These are phyloP conservation scores for Erythrophleum fordii DNA, from an alignment of 306 rosid species.

Conservation along the genomic window DNA sequence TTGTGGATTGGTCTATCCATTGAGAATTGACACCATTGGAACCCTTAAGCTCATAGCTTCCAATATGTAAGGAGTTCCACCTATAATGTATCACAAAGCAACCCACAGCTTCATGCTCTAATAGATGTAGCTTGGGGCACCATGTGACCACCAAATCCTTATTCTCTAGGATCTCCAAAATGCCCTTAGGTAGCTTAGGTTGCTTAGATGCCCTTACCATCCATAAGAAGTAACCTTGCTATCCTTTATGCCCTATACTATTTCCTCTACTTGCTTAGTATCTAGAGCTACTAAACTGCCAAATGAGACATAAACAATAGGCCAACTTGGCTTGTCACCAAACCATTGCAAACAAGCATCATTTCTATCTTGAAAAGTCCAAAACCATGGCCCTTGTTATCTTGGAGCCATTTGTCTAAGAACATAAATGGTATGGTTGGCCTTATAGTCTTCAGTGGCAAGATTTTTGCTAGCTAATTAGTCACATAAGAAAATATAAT, in stretches of 20 bases:
- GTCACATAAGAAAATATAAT: too few relatives aligned
- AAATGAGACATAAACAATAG: not conserved
- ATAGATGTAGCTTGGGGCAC: not conserved
- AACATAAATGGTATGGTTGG: slow-evolving; percentile 1
- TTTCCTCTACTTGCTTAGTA: not conserved
- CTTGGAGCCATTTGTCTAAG: not conserved
- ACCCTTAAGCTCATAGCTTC: not conserved
- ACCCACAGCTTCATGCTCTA: not conserved
- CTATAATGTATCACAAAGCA: not conserved
- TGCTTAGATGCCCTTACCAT: not conserved
- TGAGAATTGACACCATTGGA: not conserved
- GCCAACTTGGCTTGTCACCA: not conserved
- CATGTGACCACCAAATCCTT: not conserved
- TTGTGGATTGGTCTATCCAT: not conserved
- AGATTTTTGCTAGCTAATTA: not conserved
- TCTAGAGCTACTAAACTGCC: not conserved
- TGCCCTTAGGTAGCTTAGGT: not conserved
- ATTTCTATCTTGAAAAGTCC: not conserved
- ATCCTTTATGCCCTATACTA: not conserved
- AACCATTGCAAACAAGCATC: not conserved
- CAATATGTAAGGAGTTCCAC: not conserved
- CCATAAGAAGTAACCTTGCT: not conserved
- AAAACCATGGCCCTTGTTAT: not conserved
- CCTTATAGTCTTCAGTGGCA: not conserved
- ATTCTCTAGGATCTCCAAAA: not conserved